These are phyloP conservation scores for Zygoascus tannicola DNA, from an alignment of 805 yeast genomes.

Conservation along the genomic window DNA sequence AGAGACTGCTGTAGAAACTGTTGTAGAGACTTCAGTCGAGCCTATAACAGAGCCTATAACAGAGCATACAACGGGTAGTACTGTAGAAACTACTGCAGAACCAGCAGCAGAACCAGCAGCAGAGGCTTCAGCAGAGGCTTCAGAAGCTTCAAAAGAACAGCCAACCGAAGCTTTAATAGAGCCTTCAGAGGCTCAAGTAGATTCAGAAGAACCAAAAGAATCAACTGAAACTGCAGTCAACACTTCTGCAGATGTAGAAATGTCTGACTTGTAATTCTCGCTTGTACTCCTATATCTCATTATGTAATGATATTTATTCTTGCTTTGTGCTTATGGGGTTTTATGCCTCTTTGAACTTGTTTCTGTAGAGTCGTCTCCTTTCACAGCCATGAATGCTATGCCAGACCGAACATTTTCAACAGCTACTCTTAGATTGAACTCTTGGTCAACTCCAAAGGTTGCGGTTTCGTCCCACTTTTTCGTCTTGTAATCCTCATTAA, in stretches of 20 bases:
- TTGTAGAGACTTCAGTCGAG: neutral
- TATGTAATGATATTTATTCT: neutral
- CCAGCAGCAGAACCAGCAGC: conserved; percentile 5
- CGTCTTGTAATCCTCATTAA: conserved; percentile 36
- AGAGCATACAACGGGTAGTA: conserved; percentile 1
- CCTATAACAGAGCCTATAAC: neutral
- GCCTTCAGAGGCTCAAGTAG: conserved; percentile 1
- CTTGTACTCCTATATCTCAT: neutral
- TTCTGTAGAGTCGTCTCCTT: conserved; percentile 17
- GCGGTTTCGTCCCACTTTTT: conserved; percentile 37
- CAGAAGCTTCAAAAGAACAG: conserved; percentile 2
- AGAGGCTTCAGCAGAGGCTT: conserved; percentile 2
- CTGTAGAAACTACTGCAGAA: conserved; percentile 6
- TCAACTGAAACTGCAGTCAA: neutral
- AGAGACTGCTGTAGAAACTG: conserved; percentile 5
- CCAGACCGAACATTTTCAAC: conserved; percentile 51
- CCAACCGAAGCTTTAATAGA: neutral
- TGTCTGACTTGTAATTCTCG: conserved; percentile 5
- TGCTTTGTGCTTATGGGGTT: neutral
- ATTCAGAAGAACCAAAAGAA: conserved; percentile 4
- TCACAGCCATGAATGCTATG: conserved; percentile 45
- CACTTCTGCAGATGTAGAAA: conserved; percentile 6
- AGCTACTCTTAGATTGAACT: conserved; percentile 38
- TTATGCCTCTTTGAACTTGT: too few species aligned
- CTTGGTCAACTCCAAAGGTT: conserved; percentile 46